Percentiles rank a stretch among this genome's conserved stretches.
Conservation (phyloP, 441 rosid species). For the Pelargonium cotyledonis region DNA sequence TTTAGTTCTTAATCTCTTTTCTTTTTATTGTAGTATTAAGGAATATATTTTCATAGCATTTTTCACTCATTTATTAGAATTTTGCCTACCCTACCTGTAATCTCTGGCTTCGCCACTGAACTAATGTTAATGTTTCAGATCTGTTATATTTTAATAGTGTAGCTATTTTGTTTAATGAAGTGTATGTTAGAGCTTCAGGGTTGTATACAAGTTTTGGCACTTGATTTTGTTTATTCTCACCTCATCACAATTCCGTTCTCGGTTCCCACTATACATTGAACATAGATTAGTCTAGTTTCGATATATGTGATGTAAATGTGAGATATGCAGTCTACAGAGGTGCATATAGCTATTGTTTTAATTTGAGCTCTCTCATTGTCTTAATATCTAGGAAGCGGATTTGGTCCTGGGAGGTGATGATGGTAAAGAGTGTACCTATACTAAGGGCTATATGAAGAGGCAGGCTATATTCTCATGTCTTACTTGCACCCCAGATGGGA, state of each 20-base stretch:
- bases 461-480: slow-evolving; percentile 90
- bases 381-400: slow-evolving; percentile 61
- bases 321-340: background rate
- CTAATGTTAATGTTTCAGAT: too few relatives aligned
- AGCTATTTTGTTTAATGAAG: background rate
- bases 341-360: background rate
- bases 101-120: too few relatives aligned
- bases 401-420: slow-evolving; percentile 96
- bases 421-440: slow-evolving; percentile 87
- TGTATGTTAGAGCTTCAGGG: background rate
- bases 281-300: background rate
- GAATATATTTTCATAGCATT: too few relatives aligned
- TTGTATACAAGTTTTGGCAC: background rate
- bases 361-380: slow-evolving; percentile 6
- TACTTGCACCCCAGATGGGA: slow-evolving; percentile 79
- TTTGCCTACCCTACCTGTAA: too few relatives aligned
- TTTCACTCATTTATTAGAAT: too few relatives aligned
- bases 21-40: too few relatives aligned
- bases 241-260: background rate
- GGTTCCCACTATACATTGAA: background rate
- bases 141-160: too few relatives aligned
- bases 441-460: slow-evolving; percentile 75
- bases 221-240: background rate
- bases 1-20: too few relatives aligned
- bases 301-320: background rate